phyloP scores from a whole-genome alignment of 768 basidiomycete species.

The Psilocybe sp. region DNA sequence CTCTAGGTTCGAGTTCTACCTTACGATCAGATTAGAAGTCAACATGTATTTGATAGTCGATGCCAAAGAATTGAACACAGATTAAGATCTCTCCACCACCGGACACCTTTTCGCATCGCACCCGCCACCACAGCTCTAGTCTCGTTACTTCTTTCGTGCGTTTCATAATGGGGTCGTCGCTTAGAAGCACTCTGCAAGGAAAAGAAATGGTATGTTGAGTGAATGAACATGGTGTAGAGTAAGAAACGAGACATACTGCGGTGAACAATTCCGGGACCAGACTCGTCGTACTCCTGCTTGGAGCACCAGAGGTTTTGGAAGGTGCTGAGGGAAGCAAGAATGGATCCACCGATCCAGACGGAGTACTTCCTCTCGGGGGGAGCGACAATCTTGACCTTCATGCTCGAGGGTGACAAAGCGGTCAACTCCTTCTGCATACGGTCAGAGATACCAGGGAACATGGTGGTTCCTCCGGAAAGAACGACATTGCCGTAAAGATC shows the following conservation, averaged over 20 bases:
- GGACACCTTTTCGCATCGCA: background rate
- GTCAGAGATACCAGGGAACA: slow-evolving; percentile 96
- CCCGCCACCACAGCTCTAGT: background rate
- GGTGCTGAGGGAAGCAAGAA: slow-evolving; percentile 84
- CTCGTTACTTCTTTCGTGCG: background rate
- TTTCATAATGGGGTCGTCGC: slow-evolving; percentile 25
- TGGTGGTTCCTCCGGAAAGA: slow-evolving; percentile 87
- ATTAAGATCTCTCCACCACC: slow-evolving; percentile 7
- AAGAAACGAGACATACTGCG: slow-evolving; percentile 46
- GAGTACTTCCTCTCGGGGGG: slow-evolving; percentile 95
- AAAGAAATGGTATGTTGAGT: slow-evolving; percentile 2
- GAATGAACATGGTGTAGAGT: background rate
- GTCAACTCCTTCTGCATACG: slow-evolving; percentile 95
- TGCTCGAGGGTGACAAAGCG: slow-evolving; percentile 77
- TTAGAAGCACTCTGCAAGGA: slow-evolving; percentile 27
- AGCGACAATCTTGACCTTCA: slow-evolving; percentile 95
- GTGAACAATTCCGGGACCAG: slow-evolving; percentile 75
- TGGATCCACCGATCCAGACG: slow-evolving; percentile 91
- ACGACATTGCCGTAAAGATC: slow-evolving; percentile 81
- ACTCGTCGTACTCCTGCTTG: slow-evolving; percentile 91
- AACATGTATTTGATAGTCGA: slow-evolving; percentile 9
- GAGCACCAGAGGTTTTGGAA: slow-evolving; percentile 98
- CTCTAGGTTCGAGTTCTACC: too few species aligned
- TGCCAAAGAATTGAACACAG: slow-evolving; percentile 5
- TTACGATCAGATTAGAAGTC: slow-evolving; percentile 2